Percentiles rank a stretch among this genome's conserved stretches.
Conservation (phyloP, 2,329 filamentous ascomycete genomes). For the Conoideocrella luteorostrata region DNA sequence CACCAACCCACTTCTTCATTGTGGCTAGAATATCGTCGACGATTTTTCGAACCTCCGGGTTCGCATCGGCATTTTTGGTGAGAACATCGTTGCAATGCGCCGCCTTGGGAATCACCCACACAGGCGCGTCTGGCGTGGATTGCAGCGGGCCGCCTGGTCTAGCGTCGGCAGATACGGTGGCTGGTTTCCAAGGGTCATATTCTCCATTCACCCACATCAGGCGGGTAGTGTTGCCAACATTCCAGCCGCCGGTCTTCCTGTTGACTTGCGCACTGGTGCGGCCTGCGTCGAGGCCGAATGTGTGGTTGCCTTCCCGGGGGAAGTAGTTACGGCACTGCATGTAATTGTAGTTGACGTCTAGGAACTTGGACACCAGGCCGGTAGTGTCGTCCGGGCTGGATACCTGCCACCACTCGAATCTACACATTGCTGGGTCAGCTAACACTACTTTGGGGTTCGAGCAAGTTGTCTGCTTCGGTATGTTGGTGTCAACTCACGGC, state of each 20-base stretch:
- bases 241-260: conserved; percentile 49
- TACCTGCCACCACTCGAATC: conserved; percentile 13
- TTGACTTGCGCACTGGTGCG: conserved; percentile 35
- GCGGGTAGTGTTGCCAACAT: conserved; percentile 40
- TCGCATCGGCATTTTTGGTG: conserved; percentile 37
- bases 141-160: neutral
- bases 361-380: conserved; percentile 44
- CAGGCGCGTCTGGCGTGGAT: neutral
- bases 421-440: too few species aligned
- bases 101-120: neutral
- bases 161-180: neutral
- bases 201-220: conserved; percentile 36
- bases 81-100: neutral
- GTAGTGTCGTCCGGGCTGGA: conserved; percentile 20
- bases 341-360: conserved; percentile 45
- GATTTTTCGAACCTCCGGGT: conserved; percentile 19
- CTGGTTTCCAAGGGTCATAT: neutral
- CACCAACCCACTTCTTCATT: conserved; percentile 45
- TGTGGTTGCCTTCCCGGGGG: conserved; percentile 41
- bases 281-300: conserved; percentile 15
- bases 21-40: conserved; percentile 37
- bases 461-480: too few species aligned
- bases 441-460: too few species aligned
- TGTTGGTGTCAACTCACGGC: too few species aligned
- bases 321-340: conserved; percentile 51